Base-by-base conservation (phyloP, 768 basidiomycete species). In the Candolleomyces efflorescens region DNA sequence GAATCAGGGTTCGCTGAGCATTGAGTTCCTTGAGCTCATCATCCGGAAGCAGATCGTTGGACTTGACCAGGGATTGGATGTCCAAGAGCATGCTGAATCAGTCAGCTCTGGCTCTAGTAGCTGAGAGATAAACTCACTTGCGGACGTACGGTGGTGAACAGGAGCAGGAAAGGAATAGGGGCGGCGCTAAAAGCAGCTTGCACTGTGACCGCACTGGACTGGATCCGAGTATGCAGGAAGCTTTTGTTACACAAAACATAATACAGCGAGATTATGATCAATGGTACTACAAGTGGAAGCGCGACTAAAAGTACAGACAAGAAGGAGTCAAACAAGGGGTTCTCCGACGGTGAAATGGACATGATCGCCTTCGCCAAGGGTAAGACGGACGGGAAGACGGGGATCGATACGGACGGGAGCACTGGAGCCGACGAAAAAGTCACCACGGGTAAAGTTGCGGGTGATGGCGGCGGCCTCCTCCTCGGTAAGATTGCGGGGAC, bases 391-490 rank as follows among this genome's bases (percentile, higher is more conserved):
- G 13, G 90, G 88, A 44, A 92, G 72, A 54, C 89, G 83, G 20
- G 89, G 88, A 67, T 92, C 90, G 71, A 92, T 91, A 63, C 88
- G 83, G 46, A 92, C 87, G 9, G 90, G 90, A 1, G 89, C 90
- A 62, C 86, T 90, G 38, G 78, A 83, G 55, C 89, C 90, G 53
- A 92, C 86, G 65, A 84, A 92, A 69, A 92, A 92, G 67, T 92
- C 89, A 3, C 90, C 90, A 53, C 90, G 82, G 60, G 76, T 86
- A 64, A 89, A 92, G 64, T 89, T 90, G 68, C 89, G 82, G 0
- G 89, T 89, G 73, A 92, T 91, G 32, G 89, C 89, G 11, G 88
- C 87, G 2, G 90, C 82, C 69, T 92, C 90, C 60, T 92, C 89
- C 63, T 92, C 90, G 2, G 90, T 92, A 55, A 92, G 83, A 46